Percentiles rank a stretch among this genome's conserved stretches.
phyloP scores from a whole-genome alignment of 768 basidiomycete genomes.

The Suillus tomentosus region DNA sequence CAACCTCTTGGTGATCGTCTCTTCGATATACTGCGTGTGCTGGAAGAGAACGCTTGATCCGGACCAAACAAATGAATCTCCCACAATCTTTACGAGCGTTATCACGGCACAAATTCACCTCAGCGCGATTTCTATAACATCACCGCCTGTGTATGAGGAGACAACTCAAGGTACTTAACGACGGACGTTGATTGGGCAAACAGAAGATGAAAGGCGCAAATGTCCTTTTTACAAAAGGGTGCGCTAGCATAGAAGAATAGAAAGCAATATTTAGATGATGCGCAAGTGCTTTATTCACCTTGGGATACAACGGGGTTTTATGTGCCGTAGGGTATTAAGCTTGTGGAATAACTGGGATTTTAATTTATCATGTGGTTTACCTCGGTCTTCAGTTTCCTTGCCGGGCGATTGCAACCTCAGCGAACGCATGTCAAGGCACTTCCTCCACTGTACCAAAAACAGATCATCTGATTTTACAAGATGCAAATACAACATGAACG shows the following conservation, averaged over 20 bases:
- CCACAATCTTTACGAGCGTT: background rate
- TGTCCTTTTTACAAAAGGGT: too few relatives aligned
- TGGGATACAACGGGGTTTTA: background rate
- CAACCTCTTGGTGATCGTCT: conserved; percentile 10
- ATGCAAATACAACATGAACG: background rate
- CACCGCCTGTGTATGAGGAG: too few relatives aligned
- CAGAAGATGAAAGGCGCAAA: background rate
- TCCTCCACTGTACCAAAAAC: background rate
- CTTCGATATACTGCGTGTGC: background rate
- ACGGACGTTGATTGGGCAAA: background rate
- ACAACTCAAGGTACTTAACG: background rate
- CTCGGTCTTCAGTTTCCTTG: background rate
- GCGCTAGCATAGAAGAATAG: background rate
- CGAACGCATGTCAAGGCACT: background rate
- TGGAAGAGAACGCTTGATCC: conserved; percentile 5
- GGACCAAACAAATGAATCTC: background rate
- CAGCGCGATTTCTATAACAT: background rate
- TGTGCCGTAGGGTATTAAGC: background rate
- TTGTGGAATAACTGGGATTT: background rate
- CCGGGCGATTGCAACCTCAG: background rate
- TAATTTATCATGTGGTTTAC: background rate
- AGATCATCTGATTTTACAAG: background rate
- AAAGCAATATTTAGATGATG: background rate
- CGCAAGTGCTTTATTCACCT: background rate
- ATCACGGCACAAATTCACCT: background rate